phyloP scores from a whole-genome alignment of 78 protist species.

The Tieghemostelium lacteum region DNA sequence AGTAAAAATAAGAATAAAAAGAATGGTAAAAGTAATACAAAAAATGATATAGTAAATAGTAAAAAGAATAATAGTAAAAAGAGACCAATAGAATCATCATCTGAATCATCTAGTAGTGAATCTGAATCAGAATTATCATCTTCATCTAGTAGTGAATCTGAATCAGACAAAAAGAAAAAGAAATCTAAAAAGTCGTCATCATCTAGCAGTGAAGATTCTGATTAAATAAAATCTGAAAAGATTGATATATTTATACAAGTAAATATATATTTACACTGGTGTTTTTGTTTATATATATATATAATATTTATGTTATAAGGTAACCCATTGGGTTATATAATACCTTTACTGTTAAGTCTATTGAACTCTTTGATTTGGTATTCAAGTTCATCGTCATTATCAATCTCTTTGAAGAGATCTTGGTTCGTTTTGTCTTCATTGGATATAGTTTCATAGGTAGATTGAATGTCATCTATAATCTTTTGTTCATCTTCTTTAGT shows the following conservation, averaged over 20 bases:
- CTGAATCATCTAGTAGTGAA: not conserved
- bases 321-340: not conserved
- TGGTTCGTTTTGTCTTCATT: not conserved
- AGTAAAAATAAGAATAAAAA: not conserved
- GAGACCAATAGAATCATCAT: conserved; percentile 10
- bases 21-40: not conserved
- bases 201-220: no score
- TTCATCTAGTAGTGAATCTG: not conserved
- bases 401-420: not conserved
- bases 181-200: not conserved
- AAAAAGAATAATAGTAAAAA: conserved; percentile 30
- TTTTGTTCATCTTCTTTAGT: not conserved
- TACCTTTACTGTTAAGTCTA: not conserved
- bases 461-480: not conserved
- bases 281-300: no score
- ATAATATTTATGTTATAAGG: not conserved
- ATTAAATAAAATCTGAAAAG: not conserved
- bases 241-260: no score
- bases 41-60: conserved; percentile 2
- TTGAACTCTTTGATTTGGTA: not conserved
- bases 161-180: not conserved
- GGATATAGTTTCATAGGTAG: not conserved
- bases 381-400: not conserved
- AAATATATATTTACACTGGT: not conserved
- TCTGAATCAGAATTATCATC: not conserved